These are phyloP conservation scores for Alternaria novae-zelandiae DNA, from an alignment of 2,329 filamentous ascomycete species.

Conservation along the genomic window DNA sequence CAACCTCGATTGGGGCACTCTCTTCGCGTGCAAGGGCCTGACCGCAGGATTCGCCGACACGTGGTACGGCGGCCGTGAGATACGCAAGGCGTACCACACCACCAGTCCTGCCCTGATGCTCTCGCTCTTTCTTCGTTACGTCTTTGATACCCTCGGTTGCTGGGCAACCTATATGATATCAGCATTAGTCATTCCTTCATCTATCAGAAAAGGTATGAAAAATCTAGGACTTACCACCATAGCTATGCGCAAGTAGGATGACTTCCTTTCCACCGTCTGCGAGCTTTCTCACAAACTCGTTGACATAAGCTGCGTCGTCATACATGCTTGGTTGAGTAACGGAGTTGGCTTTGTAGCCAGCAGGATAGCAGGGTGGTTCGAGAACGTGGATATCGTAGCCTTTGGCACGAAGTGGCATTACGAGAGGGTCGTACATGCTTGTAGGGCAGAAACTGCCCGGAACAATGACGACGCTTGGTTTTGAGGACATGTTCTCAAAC, in stretches of 20 bases:
- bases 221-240: conserved; percentile 34
- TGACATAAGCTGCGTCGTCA: conserved; percentile 42
- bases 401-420: conserved; percentile 10
- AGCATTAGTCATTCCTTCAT: background rate
- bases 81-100: conserved; percentile 36
- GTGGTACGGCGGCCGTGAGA: conserved; percentile 25
- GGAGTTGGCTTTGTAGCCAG: conserved; percentile 6
- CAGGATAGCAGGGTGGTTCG: conserved; percentile 19
- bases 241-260: conserved; percentile 48
- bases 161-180: conserved; percentile 16
- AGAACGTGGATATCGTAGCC: conserved; percentile 25
- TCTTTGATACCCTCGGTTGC: conserved; percentile 38
- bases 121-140: conserved; percentile 32
- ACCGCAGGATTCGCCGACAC: conserved; percentile 15
- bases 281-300: conserved; percentile 23
- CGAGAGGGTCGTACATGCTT: conserved; percentile 22
- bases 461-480: conserved; percentile 30
- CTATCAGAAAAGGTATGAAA: background rate
- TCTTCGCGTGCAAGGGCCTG: background rate
- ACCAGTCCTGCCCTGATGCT: conserved; percentile 36
- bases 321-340: conserved; percentile 24
- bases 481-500: conserved; percentile 9
- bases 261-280: conserved; percentile 45
- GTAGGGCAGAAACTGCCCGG: conserved; percentile 32
- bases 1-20: conserved; percentile 4